A percentile compares a stretch with the other conserved stretches of the same genome.
Evolutionary conservation across 495 filamentous ascomycete species (phyloP).

Genomic region (Penicillium mononematosum): DNA sequence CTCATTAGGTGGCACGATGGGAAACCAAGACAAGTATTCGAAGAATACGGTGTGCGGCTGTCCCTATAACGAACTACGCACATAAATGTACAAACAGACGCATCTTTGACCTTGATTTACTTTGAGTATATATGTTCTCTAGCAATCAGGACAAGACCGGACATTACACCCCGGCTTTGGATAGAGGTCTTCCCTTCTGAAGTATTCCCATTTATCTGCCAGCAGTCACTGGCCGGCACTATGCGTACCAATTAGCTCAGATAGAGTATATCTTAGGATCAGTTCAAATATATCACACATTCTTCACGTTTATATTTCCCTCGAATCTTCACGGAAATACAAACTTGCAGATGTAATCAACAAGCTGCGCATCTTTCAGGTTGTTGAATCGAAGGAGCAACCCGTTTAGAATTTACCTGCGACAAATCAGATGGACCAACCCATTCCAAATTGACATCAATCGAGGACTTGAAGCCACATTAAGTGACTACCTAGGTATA

Average conservation of each 20-base stretch:
- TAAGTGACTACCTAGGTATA: background rate
- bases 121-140: background rate
- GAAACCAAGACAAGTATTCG: too few relatives aligned
- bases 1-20: too few relatives aligned
- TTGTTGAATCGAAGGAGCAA: background rate
- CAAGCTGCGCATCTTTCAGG: background rate
- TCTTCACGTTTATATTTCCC: background rate
- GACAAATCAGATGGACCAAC: background rate
- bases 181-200: background rate
- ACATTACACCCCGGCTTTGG: background rate
- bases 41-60: too few relatives aligned
- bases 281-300: background rate
- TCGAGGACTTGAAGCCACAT: background rate
- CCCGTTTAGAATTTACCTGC: background rate
- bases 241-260: background rate
- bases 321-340: background rate
- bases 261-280: background rate
- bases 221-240: background rate
- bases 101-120: background rate
- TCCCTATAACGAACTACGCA: too few relatives aligned
- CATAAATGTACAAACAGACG: background rate
- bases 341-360: background rate
- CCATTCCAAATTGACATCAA: background rate
- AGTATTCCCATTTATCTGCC: background rate
- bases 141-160: background rate